These are phyloP conservation scores for Schizopora paradoxa DNA, from an alignment of 1,284 basidiomycete genomes.

Conservation along the genomic window DNA sequence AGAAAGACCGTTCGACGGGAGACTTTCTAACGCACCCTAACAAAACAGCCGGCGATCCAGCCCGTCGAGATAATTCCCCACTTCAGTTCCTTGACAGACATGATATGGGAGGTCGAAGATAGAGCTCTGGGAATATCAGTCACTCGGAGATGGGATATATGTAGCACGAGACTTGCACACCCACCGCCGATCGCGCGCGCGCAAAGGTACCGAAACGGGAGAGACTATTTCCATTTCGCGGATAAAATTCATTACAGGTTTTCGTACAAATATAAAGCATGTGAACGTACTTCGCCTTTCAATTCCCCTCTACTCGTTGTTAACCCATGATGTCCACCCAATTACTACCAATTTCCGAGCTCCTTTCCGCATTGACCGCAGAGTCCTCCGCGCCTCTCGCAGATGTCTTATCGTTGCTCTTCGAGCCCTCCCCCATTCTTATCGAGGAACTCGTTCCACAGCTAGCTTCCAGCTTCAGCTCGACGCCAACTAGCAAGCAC, in stretches of 20 bases:
- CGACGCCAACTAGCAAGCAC: background rate
- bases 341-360: constrained; percentile 33
- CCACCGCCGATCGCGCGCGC: too few species aligned
- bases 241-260: too few species aligned
- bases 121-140: background rate
- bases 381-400: constrained; percentile 31
- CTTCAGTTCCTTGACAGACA: constrained; percentile 25
- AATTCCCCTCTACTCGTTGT: background rate
- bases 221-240: too few species aligned
- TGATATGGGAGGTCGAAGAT: background rate
- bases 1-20: background rate
- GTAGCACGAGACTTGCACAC: too few species aligned
- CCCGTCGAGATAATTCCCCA: constrained; percentile 59
- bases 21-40: constrained; percentile 31
- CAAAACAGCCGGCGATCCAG: constrained; percentile 40
- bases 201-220: too few species aligned
- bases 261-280: too few species aligned
- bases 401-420: constrained; percentile 48
- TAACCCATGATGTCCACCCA: constrained; percentile 26
- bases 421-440: constrained; percentile 68
- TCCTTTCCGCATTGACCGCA: constrained; percentile 20
- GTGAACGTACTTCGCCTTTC: too few species aligned
- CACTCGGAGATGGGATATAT: too few species aligned
- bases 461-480: constrained; percentile 33
- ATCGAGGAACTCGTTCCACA: constrained; percentile 50